Base-by-base conservation (phyloP, 345 rosid species). In the Eucalyptus cloeziana region DNA sequence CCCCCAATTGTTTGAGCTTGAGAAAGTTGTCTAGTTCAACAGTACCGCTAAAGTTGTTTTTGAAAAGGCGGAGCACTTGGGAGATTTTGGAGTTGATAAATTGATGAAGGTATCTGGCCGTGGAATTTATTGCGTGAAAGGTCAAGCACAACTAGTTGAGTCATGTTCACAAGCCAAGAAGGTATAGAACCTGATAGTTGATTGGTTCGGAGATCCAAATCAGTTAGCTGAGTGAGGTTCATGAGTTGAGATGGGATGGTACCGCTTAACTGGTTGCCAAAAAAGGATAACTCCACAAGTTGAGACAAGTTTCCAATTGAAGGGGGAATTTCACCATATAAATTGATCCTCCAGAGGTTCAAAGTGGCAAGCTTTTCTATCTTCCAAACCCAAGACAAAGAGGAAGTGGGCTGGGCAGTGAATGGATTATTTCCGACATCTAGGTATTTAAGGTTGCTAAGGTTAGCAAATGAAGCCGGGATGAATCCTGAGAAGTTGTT, bases 281-380 rank as follows among this genome's bases (percentile, higher is more conserved):
- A 0, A 37, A 30, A 1, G 33, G 0, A 0, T 25, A 85, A 51
- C 3, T 7, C 5, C 56, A 49, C 54, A 4, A 85, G n/a, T 19
- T 51, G 54, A 7, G 51, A 49, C 13, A 49, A 51, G 86, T 44
- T 45, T 51, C 56, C 56, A 0, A 51, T 40, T 1, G 8, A 81
- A 5, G 17, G 47, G 2, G 86, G 50, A 8, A 81, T 43, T 0
- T 81, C 5, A 0, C 86, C 86, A 7, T 49, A 45, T 15, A 85
- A 49, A 27, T 27, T 25, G 54, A 25, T 85, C 37, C 1, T 5
- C 11, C 11, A 2, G 2, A 88, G 37, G 5, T 4, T 1, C 69
- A 88, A 88, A 54, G 17, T 5, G 50, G 49, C 0, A 1, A 81
- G 80, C 10, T 83, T 80, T 27, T 47, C 58, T 0, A 27, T 40